Evolutionary conservation across 1,139 yeast species (phyloP).

Genomic region (Hyphopichia wangnamkhiaoensis): DNA sequence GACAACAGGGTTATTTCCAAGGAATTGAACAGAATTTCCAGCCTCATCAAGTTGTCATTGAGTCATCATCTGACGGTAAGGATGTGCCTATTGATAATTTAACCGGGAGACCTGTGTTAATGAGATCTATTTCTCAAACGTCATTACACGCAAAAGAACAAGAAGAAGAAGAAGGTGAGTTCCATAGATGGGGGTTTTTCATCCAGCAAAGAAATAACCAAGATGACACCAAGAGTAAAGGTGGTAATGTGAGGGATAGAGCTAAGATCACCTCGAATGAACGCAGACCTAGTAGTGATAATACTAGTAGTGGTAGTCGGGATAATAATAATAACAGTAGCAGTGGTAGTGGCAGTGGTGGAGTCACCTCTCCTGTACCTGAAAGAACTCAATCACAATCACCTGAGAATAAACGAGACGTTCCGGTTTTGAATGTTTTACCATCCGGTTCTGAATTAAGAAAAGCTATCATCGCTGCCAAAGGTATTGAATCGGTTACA

Average conservation of each 20-base stretch:
- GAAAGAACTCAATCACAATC: constrained; percentile 6
- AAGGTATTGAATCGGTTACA: constrained; percentile 71
- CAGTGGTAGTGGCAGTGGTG: too few relatives aligned
- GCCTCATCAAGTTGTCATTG: constrained; percentile 73
- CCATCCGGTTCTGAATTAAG: constrained; percentile 79
- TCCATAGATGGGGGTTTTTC: constrained; percentile 80
- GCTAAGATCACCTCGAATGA: too few relatives aligned
- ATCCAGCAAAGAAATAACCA: constrained; percentile 55
- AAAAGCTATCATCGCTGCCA: constrained; percentile 75
- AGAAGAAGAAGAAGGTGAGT: constrained; percentile 90
- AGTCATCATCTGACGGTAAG: constrained; percentile 54
- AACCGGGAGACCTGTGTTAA: constrained; percentile 71
- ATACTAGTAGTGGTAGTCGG: too few relatives aligned
- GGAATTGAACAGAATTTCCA: constrained; percentile 32
- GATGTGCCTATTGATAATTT: constrained; percentile 61
- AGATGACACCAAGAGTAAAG: constrained; percentile 7
- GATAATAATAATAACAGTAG: too few relatives aligned
- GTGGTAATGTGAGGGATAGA: too few relatives aligned
- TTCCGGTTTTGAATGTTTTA: constrained; percentile 43
- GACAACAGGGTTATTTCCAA: constrained; percentile 22
- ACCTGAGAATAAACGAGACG: not conserved
- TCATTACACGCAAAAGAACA: constrained; percentile 70
- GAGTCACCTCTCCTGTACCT: too few relatives aligned
- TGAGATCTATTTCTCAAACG: constrained; percentile 65
- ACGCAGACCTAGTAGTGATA: too few relatives aligned